Percentiles rank a stretch among this genome's conserved stretches.
Evolutionary conservation across 2,329 filamentous ascomycete genomes (phyloP).

Genomic region (Hypoxylon sp.): DNA sequence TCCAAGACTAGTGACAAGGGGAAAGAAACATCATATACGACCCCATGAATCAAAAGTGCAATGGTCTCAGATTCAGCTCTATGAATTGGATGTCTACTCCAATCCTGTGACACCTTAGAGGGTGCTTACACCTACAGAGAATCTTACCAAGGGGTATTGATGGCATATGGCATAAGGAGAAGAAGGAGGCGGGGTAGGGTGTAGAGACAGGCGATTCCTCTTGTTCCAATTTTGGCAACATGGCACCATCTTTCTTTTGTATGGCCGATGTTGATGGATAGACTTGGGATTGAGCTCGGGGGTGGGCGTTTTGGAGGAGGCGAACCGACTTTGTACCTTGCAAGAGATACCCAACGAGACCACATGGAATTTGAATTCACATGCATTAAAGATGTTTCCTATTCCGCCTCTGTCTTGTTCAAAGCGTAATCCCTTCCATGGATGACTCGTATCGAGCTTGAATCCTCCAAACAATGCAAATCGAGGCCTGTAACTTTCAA

Average conservation of each 20-base stretch:
- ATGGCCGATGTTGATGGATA: conserved; percentile 7
- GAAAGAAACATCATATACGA: conserved; percentile 14
- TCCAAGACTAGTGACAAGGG: conserved; percentile 17
- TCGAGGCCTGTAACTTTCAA: neutral
- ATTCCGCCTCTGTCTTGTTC: neutral
- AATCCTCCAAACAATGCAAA: neutral
- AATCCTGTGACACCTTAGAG: neutral
- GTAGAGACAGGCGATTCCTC: neutral
- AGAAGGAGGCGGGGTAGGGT: neutral
- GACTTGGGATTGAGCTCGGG: conserved; percentile 3
- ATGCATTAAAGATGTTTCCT: conserved; percentile 2
- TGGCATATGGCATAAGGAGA: neutral
- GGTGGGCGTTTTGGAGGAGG: conserved; percentile 17
- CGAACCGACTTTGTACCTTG: conserved; percentile 18
- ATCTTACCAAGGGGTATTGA: neutral
- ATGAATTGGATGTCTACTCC: neutral
- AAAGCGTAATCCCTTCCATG: neutral
- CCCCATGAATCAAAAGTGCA: neutral
- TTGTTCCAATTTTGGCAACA: neutral
- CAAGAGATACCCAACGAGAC: conserved; percentile 34
- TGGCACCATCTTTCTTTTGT: neutral
- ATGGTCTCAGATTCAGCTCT: neutral
- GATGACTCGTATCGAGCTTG: neutral
- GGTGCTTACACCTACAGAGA: neutral
- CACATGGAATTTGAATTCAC: conserved; percentile 25